Evolutionary conservation across 805 yeast species (phyloP), one percentile per base, ranked within the genome.

Genomic region (Limtongia smithiae): DNA sequence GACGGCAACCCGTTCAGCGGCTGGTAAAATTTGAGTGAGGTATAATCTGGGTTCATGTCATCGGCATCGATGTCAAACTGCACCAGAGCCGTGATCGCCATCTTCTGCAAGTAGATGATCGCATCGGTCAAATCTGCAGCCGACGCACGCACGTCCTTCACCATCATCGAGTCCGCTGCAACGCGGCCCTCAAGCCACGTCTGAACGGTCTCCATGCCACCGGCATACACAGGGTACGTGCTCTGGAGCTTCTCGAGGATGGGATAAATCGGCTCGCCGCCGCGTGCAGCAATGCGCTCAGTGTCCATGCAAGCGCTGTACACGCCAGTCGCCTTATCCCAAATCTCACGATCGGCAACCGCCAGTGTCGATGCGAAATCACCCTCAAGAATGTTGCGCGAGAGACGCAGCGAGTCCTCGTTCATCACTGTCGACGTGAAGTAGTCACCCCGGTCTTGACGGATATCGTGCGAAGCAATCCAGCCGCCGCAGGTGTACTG

Each of bases 401-500:
- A 46, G n/a, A 48, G 37, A 14, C 58, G 50, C 30, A 40, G 54
- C 8, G 54, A 45, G 14, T 53, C 53, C 41, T 46, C 53, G n/a
- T 40, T 30, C 58, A 54, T 54, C 32, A 44, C 48, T 2, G 57
- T 17, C 17, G 51, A 49, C 5, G 57, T 53, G 39, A 46, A 51
- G 38, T 37, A 48, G 20, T 41, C 53, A 21, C 51, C 56, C 32
- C 56, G 58, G 21, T 54, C 58, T 12, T 52, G 36, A 14, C 51
- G 28, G 33, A 54, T 37, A 28, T 53, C 58, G 37, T 54, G 58
- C 8, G 24, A 20, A 4, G 50, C 53, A 3, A 54, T 43, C 58
- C 58, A 54, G 8, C 54, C 54, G 18, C 58, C 58, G 37, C 58
- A 54, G 4, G 54, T 39, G 35, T 41, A 54, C 51, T 53, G 54